Percentiles rank a stretch among this genome's conserved stretches.
phyloP scores from a whole-genome alignment of 805 yeast species.

The Ogataea corticis region DNA sequence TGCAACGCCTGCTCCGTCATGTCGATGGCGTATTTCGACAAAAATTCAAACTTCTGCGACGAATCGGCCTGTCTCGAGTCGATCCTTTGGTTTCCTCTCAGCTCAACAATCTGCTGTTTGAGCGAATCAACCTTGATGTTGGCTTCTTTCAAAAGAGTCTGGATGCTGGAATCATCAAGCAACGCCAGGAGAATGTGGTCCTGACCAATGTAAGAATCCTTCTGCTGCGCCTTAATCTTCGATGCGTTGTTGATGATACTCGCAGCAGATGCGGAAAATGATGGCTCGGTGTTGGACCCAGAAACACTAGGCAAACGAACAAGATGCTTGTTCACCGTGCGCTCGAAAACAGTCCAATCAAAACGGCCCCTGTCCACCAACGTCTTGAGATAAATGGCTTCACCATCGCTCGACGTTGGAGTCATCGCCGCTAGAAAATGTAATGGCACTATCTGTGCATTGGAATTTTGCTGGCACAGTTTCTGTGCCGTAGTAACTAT shows the following conservation, averaged over 20 bases:
- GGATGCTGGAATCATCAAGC: constrained; percentile 72
- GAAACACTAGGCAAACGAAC: constrained; percentile 84
- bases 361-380: constrained; percentile 82
- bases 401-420: constrained; percentile 55
- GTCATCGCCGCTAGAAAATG: constrained; percentile 93
- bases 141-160: constrained; percentile 70
- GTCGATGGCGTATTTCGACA: constrained; percentile 88
- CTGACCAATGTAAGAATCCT: constrained; percentile 89
- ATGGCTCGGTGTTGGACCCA: constrained; percentile 84
- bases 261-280: constrained; percentile 75
- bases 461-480: constrained; percentile 81
- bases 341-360: constrained; percentile 80
- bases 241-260: constrained; percentile 72
- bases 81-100: constrained; percentile 89
- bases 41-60: constrained; percentile 77
- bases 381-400: constrained; percentile 71
- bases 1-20: constrained; percentile 90
- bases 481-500: constrained; percentile 77
- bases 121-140: constrained; percentile 67
- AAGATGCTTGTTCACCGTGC: constrained; percentile 75
- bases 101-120: constrained; percentile 71
- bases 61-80: constrained; percentile 95
- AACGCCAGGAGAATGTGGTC: constrained; percentile 89
- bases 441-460: constrained; percentile 81
- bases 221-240: constrained; percentile 81